Conservation (phyloP, 306 rosid genomes). For the Prunus fruticosa region DNA sequence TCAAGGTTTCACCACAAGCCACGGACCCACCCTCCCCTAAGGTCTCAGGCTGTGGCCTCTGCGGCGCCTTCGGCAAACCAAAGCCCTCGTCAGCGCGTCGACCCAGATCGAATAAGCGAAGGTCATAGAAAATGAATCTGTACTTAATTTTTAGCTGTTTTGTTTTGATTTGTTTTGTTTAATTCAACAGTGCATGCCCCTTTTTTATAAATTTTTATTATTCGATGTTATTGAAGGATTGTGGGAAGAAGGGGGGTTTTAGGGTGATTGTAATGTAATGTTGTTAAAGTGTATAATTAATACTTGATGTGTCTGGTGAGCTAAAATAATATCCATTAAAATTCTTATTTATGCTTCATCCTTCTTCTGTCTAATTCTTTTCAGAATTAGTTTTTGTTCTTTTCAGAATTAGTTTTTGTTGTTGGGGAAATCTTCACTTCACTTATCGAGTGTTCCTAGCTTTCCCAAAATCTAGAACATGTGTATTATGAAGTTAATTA, state of each 20-base stretch:
- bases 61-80: constrained; percentile 51
- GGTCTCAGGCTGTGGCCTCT: constrained; percentile 51
- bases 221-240: background rate
- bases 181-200: background rate
- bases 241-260: background rate
- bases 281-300: constrained; percentile 17
- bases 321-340: background rate
- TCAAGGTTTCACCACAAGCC: constrained; percentile 24
- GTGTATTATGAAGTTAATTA: background rate
- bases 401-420: background rate
- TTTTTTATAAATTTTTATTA: background rate
- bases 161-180: background rate
- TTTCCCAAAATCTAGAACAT: background rate
- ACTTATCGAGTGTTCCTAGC: background rate
- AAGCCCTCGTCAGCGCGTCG: constrained; percentile 30
- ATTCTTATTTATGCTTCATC: background rate
- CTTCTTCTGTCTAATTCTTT: background rate
- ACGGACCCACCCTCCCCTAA: constrained; percentile 80
- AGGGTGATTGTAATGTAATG: constrained; percentile 6
- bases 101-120: constrained; percentile 37
- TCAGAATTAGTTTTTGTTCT: background rate
- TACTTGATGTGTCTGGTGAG: constrained; percentile 7
- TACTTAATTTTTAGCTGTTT: background rate
- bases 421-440: background rate
- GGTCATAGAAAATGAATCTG: constrained; percentile 18